phyloP scores from a whole-genome alignment of 371 early-diverging fungal species.

The Mortierella sp. region DNA sequence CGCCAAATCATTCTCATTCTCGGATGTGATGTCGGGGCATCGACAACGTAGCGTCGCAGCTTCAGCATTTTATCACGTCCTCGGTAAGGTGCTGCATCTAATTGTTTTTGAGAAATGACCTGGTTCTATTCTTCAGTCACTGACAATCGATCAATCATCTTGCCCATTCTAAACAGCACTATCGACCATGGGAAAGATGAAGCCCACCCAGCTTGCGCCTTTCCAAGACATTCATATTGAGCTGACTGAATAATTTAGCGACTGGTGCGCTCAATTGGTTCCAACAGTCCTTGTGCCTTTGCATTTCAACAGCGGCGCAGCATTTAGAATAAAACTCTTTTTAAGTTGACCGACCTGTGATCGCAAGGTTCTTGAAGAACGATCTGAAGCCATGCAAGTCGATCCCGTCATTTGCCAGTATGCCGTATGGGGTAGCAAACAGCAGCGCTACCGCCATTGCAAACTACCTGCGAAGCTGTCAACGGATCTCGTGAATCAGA shows the following conservation, averaged over 20 bases:
- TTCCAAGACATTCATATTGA: constrained; percentile 21
- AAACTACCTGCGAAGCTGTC: constrained; percentile 39
- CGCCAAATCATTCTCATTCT: constrained; percentile 15
- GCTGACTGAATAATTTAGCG: neutral
- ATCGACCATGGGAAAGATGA: constrained; percentile 21
- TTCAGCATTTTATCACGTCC: constrained; percentile 43
- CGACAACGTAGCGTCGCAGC: constrained; percentile 35
- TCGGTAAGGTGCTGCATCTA: constrained; percentile 11
- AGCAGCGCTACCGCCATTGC: constrained; percentile 45
- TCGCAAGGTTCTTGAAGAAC: too few relatives aligned
- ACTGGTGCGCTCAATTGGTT: neutral
- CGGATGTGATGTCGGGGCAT: constrained; percentile 22
- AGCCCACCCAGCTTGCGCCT: constrained; percentile 13
- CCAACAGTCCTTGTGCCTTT: constrained; percentile 5
- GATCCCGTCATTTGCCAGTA: constrained; percentile 50
- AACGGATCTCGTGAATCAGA: constrained; percentile 5
- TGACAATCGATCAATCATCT: neutral
- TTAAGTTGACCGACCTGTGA: too few relatives aligned
- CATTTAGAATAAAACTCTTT: too few relatives aligned
- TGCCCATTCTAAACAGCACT: constrained; percentile 9
- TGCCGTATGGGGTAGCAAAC: constrained; percentile 46
- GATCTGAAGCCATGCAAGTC: constrained; percentile 17
- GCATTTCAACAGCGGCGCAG: too few relatives aligned
- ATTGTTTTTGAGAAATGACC: neutral
- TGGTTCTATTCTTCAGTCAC: neutral